Conservation (phyloP, 1,284 basidiomycete genomes). For the Microbotryum violaceum region DNA sequence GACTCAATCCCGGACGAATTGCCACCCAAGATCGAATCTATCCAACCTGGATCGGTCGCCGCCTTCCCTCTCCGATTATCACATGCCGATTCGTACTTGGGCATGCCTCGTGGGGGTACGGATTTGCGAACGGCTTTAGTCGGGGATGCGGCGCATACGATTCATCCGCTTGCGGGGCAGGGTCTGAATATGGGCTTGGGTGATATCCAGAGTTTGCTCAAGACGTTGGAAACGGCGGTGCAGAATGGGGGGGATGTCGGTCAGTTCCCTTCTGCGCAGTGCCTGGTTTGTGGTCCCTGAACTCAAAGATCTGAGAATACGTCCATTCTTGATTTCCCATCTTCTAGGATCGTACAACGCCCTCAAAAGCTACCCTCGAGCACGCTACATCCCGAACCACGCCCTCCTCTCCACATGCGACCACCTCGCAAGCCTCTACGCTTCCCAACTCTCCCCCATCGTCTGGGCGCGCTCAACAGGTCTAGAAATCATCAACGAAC, state of each 20-base stretch:
- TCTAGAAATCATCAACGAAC: conserved; percentile 82
- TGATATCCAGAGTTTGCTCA: conserved; percentile 58
- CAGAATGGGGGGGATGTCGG: conserved; percentile 69
- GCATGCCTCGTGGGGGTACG: conserved; percentile 52
- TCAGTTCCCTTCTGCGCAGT: conserved; percentile 29
- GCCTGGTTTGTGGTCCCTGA: not conserved
- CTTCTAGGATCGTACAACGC: conserved; percentile 63
- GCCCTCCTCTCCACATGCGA: conserved; percentile 72
- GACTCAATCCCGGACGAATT: conserved; percentile 57
- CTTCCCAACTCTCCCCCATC: conserved; percentile 55
- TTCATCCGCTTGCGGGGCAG: conserved; percentile 96
- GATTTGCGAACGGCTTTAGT: conserved; percentile 68
- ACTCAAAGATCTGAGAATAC: not conserved
- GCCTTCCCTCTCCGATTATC: conserved; percentile 84
- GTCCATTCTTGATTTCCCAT: not conserved
- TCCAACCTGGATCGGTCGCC: conserved; percentile 71
- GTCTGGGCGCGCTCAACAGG: conserved; percentile 81
- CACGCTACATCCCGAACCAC: conserved; percentile 79
- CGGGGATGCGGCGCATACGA: conserved; percentile 91
- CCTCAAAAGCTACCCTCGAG: conserved; percentile 64
- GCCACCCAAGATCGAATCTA: conserved; percentile 64
- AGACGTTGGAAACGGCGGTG: conserved; percentile 51
- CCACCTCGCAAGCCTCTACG: conserved; percentile 79
- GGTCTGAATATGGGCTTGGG: conserved; percentile 87
- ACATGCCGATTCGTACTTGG: conserved; percentile 81